These are phyloP conservation scores for Strobilomyces dryophilus DNA, from an alignment of 768 basidiomycete genomes.

Conservation along the genomic window DNA sequence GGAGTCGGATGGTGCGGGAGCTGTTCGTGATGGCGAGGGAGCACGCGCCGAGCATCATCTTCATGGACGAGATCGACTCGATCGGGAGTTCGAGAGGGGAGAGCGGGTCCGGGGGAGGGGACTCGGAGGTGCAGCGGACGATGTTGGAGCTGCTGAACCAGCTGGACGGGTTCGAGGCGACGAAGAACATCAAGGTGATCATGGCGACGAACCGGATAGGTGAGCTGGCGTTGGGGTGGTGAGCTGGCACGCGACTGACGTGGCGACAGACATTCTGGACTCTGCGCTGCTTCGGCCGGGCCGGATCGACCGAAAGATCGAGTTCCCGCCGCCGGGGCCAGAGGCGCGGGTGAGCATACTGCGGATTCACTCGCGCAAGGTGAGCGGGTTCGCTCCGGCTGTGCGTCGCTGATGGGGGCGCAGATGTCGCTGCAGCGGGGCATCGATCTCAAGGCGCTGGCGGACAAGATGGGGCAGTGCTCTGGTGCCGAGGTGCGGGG, in stretches of 20 bases:
- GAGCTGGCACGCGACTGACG: slow-evolving; percentile 6
- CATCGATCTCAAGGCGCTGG: slow-evolving; percentile 92
- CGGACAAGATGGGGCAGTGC: slow-evolving; percentile 99
- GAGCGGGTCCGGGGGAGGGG: slow-evolving; percentile 70
- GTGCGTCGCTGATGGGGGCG: not conserved
- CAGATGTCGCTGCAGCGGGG: slow-evolving; percentile 98
- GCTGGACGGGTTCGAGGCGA: slow-evolving; percentile 82
- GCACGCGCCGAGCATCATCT: slow-evolving; percentile 96
- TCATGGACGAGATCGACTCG: slow-evolving; percentile 99
- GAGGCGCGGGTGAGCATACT: slow-evolving; percentile 97
- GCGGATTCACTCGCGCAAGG: slow-evolving; percentile 95
- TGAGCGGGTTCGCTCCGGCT: slow-evolving; percentile 14
- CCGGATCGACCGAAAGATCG: slow-evolving; percentile 95
- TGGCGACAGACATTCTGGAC: slow-evolving; percentile 78
- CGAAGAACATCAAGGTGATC: slow-evolving; percentile 83
- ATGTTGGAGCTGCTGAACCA: slow-evolving; percentile 90
- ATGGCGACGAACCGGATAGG: slow-evolving; percentile 99
- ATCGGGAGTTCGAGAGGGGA: slow-evolving; percentile 93
- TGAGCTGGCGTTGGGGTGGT: slow-evolving; percentile 16
- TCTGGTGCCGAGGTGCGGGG: slow-evolving; percentile 97
- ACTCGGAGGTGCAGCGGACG: slow-evolving; percentile 86
- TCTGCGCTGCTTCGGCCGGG: slow-evolving; percentile 90
- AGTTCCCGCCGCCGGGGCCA: slow-evolving; percentile 97
- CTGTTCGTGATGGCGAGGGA: slow-evolving; percentile 98
- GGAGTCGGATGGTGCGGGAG: slow-evolving; percentile 94